A percentile compares a stretch with the other conserved stretches of the same genome.
Evolutionary conservation across 129 eudicot species (phyloP).

Genomic region (Centella asiatica): DNA sequence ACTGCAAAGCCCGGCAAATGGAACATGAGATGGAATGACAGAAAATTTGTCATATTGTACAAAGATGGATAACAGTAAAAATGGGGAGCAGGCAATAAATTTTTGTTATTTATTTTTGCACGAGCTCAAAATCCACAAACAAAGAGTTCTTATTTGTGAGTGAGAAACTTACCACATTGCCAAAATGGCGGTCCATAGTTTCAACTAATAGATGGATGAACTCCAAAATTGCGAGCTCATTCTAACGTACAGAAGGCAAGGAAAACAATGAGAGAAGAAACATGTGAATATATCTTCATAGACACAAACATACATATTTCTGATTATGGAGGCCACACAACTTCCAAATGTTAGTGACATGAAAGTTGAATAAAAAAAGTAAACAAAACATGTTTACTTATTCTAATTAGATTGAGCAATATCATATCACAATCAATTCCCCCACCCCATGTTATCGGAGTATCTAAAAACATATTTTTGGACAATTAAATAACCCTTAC

Average conservation of each 20-base stretch:
- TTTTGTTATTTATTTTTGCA: no score
- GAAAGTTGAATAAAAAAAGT: no score
- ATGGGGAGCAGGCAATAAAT: neutral
- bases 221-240: constrained; percentile 78
- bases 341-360: no score
- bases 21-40: constrained; percentile 1
- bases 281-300: neutral
- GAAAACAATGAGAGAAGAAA: neutral
- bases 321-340: neutral
- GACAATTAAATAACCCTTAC: no score
- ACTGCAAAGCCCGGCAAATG: constrained; percentile 25
- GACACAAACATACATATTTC: neutral
- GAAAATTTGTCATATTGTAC: neutral
- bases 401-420: neutral
- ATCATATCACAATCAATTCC: no score
- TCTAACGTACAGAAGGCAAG: constrained; percentile 19
- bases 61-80: neutral
- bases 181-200: constrained; percentile 95
- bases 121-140: neutral
- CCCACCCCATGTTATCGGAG: no score
- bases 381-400: neutral
- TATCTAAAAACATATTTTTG: no score
- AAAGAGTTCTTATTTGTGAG: no score
- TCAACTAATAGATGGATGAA: constrained; percentile 77
- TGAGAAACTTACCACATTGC: constrained; percentile 90